A percentile compares a stretch with the other conserved stretches of the same genome.
These are phyloP conservation scores for Ophiostoma piceae DNA, from an alignment of 2,329 filamentous ascomycete genomes.

Conservation along the genomic window DNA sequence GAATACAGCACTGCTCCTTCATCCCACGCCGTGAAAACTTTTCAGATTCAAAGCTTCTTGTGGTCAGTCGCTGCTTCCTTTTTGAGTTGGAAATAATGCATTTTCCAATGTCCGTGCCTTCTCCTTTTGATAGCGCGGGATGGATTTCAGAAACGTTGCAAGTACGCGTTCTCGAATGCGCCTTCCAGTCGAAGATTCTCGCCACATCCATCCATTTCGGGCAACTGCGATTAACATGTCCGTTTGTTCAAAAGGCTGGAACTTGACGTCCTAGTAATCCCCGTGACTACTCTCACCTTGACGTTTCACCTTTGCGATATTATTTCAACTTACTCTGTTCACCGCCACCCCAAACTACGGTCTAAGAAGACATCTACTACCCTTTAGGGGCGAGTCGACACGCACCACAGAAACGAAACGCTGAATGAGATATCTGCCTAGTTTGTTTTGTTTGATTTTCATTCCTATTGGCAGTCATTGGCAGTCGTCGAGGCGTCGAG, in stretches of 20 bases:
- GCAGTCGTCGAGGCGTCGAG: background rate
- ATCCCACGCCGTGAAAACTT: conserved; percentile 3
- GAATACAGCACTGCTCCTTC: background rate
- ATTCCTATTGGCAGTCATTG: background rate
- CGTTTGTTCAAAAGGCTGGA: background rate
- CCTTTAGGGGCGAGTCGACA: background rate
- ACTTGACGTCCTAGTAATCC: background rate
- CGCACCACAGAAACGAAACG: background rate
- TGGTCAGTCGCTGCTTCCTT: conserved; percentile 5
- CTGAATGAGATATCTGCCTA: background rate
- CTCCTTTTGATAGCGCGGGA: background rate
- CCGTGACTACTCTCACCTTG: background rate
- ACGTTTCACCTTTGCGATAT: background rate
- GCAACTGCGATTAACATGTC: conserved; percentile 8
- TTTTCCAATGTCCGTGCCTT: background rate
- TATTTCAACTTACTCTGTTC: conserved; percentile 1
- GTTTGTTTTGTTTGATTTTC: background rate
- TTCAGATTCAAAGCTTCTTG: background rate
- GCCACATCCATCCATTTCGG: conserved; percentile 2
- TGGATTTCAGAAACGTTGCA: background rate
- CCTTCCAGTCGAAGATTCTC: background rate
- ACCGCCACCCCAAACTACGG: conserved; percentile 8
- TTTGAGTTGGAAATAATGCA: background rate
- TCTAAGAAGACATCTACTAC: background rate
- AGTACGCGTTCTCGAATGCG: conserved; percentile 1